Percentiles rank a stretch among this genome's conserved stretches.
These are phyloP conservation scores for Populus hybrid DNA, from an alignment of 441 rosid genomes.

Conservation along the genomic window DNA sequence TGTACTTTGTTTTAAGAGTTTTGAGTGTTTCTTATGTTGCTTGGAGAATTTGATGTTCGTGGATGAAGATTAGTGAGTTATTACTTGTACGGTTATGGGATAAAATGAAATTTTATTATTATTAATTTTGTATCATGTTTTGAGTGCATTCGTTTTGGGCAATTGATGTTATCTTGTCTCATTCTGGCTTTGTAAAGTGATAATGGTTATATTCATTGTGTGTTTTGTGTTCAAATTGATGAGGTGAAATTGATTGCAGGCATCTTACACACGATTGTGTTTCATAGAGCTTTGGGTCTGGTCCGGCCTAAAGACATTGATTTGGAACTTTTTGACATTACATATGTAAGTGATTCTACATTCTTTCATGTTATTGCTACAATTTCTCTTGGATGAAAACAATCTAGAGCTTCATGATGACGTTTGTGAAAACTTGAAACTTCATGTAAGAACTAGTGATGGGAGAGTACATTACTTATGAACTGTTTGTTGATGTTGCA, in stretches of 20 bases:
- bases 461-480: background rate
- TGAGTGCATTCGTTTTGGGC: too few species aligned
- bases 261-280: slow-evolving; percentile 78
- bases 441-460: background rate
- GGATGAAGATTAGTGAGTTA: too few species aligned
- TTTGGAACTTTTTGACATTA: slow-evolving; percentile 85
- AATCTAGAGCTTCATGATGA: background rate
- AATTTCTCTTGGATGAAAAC: background rate
- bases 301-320: slow-evolving; percentile 88
- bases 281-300: slow-evolving; percentile 91
- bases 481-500: background rate
- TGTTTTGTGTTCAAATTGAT: slow-evolving; percentile 4
- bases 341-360: slow-evolving; percentile 58
- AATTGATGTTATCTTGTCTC: background rate
- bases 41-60: background rate
- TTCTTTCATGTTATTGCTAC: background rate
- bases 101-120: too few species aligned
- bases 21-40: too few species aligned
- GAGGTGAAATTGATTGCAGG: slow-evolving; percentile 44
- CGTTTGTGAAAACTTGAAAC: background rate
- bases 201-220: background rate
- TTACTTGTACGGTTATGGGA: too few species aligned
- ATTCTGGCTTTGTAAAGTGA: background rate
- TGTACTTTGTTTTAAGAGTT: background rate
- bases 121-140: too few species aligned